Conservation (phyloP, 306 rosid genomes). For the Cicer cuneatum region DNA sequence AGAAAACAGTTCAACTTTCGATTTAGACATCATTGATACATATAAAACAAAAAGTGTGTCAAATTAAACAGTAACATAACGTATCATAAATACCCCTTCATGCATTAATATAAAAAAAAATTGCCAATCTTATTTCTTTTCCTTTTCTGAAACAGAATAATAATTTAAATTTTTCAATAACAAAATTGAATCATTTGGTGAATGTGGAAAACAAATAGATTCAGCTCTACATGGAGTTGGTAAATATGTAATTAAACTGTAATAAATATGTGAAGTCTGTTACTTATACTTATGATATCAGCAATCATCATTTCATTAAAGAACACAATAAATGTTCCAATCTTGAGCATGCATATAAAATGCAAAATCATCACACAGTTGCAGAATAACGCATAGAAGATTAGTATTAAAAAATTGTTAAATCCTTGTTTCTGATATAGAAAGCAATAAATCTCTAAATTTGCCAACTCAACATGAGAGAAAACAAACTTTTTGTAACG, state of each 20-base stretch:
- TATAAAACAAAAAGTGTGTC: slow-evolving; percentile 7
- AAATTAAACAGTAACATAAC: slow-evolving; percentile 28
- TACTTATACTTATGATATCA: slow-evolving; percentile 15
- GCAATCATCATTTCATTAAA: slow-evolving; percentile 33
- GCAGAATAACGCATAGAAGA: slow-evolving; percentile 7
- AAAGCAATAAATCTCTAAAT: slow-evolving; percentile 36
- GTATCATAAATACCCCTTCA: background rate
- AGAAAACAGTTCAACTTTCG: slow-evolving; percentile 41
- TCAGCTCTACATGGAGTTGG: slow-evolving; percentile 11
- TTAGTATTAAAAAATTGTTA: background rate
- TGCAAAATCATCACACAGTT: slow-evolving; percentile 42
- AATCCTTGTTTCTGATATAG: slow-evolving; percentile 12
- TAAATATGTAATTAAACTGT: slow-evolving; percentile 15
- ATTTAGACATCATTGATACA: slow-evolving; percentile 24
- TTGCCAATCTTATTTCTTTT: slow-evolving; percentile 24
- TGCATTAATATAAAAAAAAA: slow-evolving; percentile 11
- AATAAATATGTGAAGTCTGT: slow-evolving; percentile 32
- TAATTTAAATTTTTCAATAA: slow-evolving; percentile 11
- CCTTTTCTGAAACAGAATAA: slow-evolving; percentile 28
- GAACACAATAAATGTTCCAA: slow-evolving; percentile 32
- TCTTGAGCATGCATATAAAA: slow-evolving; percentile 38
- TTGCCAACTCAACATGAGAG: slow-evolving; percentile 43
- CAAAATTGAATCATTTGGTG: slow-evolving; percentile 20
- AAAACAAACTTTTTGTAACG: slow-evolving; percentile 44
- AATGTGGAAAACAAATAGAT: slow-evolving; percentile 25